A percentile compares a stretch with the other conserved stretches of the same genome.
phyloP scores from a whole-genome alignment of 1,139 yeast species.

The Protomyces gravidus region DNA sequence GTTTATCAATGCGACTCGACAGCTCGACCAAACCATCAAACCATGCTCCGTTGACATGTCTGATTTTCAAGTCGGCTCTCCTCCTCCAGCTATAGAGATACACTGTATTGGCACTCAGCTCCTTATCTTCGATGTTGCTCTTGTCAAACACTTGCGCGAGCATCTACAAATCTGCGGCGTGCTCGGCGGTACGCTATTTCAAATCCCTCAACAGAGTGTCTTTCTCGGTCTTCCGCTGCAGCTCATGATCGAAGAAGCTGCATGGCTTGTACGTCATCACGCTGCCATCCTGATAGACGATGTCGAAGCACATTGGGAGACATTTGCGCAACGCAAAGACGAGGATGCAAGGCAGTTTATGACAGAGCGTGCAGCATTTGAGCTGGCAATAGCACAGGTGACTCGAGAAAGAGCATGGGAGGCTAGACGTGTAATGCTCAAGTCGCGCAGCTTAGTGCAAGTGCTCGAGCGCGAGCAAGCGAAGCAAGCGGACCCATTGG shows the following conservation, averaged over 20 bases:
- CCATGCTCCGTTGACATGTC: too few species aligned
- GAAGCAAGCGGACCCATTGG: background rate
- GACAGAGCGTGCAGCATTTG: background rate
- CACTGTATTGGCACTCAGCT: constrained; percentile 4
- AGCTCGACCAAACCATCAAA: too few species aligned
- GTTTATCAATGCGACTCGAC: too few species aligned
- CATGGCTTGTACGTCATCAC: constrained; percentile 55
- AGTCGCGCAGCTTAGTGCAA: constrained; percentile 9
- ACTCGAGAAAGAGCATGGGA: background rate
- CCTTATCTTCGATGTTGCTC: constrained; percentile 2
- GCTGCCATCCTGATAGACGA: constrained; percentile 39
- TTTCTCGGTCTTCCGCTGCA: constrained; percentile 79
- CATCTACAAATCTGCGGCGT: constrained; percentile 62
- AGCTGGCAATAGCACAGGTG: background rate
- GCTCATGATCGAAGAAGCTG: constrained; percentile 66
- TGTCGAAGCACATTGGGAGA: constrained; percentile 38
- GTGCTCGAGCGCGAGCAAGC: background rate
- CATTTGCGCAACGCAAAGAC: constrained; percentile 31
- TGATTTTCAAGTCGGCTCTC: background rate
- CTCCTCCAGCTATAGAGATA: background rate
- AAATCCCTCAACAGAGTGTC: constrained; percentile 85
- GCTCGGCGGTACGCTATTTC: constrained; percentile 73
- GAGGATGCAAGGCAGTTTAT: background rate
- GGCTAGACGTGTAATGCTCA: constrained; percentile 7
- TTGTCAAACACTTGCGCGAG: constrained; percentile 51